Evolutionary conservation across 202 grass and related monocot species (phyloP), one percentile per base, ranked within the genome.

Genomic region (Eragrostis tef): DNA sequence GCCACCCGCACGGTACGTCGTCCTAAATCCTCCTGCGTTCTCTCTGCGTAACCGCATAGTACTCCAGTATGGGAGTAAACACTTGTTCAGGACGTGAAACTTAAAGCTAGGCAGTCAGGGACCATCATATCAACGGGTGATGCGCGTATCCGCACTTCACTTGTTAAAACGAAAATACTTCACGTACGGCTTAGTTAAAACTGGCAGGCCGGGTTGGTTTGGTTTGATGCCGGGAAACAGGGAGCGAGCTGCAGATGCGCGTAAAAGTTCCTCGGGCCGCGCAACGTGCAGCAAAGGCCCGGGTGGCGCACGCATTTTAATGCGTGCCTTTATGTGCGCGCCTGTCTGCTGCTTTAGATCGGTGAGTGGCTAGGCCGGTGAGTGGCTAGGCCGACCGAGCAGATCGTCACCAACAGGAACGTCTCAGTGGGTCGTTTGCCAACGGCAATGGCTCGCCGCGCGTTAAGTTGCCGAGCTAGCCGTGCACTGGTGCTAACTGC

Each of bases 181-280:
- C n/a, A n/a, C n/a, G n/a, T n/a, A n/a, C 4, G 31, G 1, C 2
- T 34, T 1, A 48, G 21, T 20, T 6, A 62, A 34, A 53, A 5
- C 6, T 34, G 49, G 24, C 26, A 67, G 61, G n/a, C n/a, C 19
- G 20, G 48, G 34, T 69, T 3, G 74, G 54, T 39, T 39, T 46
- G 78, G 83, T 83, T 89, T 74, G 83, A 82, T 54, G 79, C 83
- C 67, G 87, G 83, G 87, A 89, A 78, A 89, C 83, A 86, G 71
- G 48, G 85, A 34, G 80, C 24, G 67, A 60, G 62, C 80, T 68
- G 50, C 75, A 74, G 86, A 27, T 4, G 29, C 47, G 24, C 17
- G 49, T 46, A 11, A 56, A 72, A 75, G 21, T 26, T 3, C 21
- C 19, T 86, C 42, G 87, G 58, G 67, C 42, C 73, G 29, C 19